Percentiles rank a stretch among this genome's conserved stretches.
Evolutionary conservation across 805 yeast species (phyloP).

Genomic region (Candida methanosorbosa): DNA sequence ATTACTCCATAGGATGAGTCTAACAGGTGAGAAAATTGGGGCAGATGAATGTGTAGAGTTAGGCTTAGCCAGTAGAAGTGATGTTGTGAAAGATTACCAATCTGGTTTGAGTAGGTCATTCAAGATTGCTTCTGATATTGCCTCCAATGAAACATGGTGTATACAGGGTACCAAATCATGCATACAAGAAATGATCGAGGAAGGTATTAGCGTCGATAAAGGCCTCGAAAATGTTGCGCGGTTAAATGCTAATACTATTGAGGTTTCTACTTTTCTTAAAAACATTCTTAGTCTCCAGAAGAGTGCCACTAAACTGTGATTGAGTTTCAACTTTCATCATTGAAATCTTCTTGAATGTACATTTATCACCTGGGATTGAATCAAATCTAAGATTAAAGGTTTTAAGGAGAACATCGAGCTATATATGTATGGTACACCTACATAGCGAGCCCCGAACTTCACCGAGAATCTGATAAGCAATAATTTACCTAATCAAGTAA

Average conservation of each 20-base stretch:
- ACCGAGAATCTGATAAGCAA: no score
- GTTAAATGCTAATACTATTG: slow-evolving; percentile 3
- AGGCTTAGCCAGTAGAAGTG: slow-evolving; percentile 41
- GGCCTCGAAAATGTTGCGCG: slow-evolving; percentile 45
- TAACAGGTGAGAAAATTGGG: slow-evolving; percentile 50
- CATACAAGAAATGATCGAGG: slow-evolving; percentile 35
- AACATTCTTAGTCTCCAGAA: background rate
- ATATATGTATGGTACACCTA: no score
- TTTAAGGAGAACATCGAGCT: no score
- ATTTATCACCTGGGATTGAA: no score
- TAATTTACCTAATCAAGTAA: no score
- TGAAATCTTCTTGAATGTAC: no score
- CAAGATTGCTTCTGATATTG: slow-evolving; percentile 39
- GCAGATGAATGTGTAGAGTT: slow-evolving; percentile 45
- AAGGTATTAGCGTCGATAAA: slow-evolving; percentile 21
- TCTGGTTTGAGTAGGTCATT: slow-evolving; percentile 42
- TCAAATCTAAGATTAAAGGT: no score
- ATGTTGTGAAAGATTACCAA: slow-evolving; percentile 35
- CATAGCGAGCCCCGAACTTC: no score
- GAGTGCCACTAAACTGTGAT: background rate
- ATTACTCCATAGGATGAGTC: slow-evolving; percentile 48
- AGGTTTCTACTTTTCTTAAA: background rate
- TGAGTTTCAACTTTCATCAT: no score
- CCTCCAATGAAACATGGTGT: slow-evolving; percentile 45
- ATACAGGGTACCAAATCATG: slow-evolving; percentile 54